Evolutionary conservation across 2,329 filamentous ascomycete species (phyloP), one percentile per base, ranked within the genome.

Genomic region (Ceratocystis destructans): DNA sequence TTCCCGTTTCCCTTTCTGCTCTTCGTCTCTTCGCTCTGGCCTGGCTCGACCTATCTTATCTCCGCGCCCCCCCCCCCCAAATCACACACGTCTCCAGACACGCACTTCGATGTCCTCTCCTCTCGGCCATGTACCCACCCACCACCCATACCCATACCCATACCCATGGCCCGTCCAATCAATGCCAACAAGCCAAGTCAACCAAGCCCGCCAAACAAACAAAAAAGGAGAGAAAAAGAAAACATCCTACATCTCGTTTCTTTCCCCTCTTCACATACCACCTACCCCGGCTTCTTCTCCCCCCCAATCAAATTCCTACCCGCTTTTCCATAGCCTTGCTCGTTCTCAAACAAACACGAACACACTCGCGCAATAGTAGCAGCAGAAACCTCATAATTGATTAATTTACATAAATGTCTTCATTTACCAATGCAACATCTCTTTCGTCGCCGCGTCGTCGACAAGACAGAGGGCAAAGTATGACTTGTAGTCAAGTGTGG

Each of bases 211-310:
- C 46, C 50, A 15, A 61, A 61, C 46, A 41, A 64, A 48, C 7
- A 62, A 45, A 62, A 33, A 37, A 45, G 20, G 55, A 37, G 48
- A 22, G 17, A 66, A 55, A 57, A 53, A 64, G 48, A 61, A 66
- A 68, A 62, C 45, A 44, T 61, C 61, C 61, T 48, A 17, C 37
- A 12, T 41, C 37, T 41, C 37, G 37, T 41, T 41, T 41, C 37
- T 41, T 41, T 41, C 37, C 37, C 37, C 37, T 41, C 37, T 41
- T 5, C 15, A 41, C 37, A 15, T 41, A 5, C 15, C 20, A 37
- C 10, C 10, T 10, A 48, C 46, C 46, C 46, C 37, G 37, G 37
- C 37, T 41, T 41, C 37, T 41, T 12, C 37, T 41, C 3, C 37
- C 37, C 7, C 37, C 37, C 37, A 41, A 41, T 41, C 37, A 41